Base-by-base conservation (phyloP, 2,329 filamentous ascomycete genomes). In the Fusarium sp. region DNA sequence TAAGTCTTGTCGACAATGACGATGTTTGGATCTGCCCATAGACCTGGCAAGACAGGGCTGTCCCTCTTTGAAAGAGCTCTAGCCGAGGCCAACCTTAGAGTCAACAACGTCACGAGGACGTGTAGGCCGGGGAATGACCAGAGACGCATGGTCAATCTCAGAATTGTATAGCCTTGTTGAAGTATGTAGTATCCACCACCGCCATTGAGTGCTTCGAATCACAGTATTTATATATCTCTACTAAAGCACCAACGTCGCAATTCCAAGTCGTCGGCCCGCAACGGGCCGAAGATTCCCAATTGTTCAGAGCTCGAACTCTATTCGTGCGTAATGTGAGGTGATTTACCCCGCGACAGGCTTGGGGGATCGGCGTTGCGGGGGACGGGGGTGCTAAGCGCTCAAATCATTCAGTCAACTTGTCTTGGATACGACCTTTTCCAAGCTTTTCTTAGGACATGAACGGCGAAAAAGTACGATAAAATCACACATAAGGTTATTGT, bases 21-120 rank as follows among this genome's bases (percentile, higher is more conserved):
- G 24, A 84, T 82, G 70, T 85, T 84, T 15, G 84, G 84, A 45
- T 85, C 83, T 0, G 83, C 83, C 56, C 80, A 82, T 26, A 78
- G 76, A 9, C 81, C 81, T 0, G 76, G 65, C 1, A 83, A 62
- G 3, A 81, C 77, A 3, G 80, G 80, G 31, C 79, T 81, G 7
- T 70, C 59, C 6, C 70, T 59, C 15, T 74, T 73, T 14, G 38
- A 13, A 1, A 74, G 38, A 11, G 14, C 26, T 1, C 51, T 36
- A 1, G 61, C 45, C 7, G 53, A 42, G 0, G 45, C 17, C 4
- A 40, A 28, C 1, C 40, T 31, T 4, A 62, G 34, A 2, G 47
- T 13, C 0, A 70, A 45, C 11, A 57, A 55, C 0, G 33, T 40
- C 45, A 67, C 31, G 1, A 70, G 24, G 6, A 54, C 42, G 2